Conservation (phyloP, 169 alveolate genomes). For the Toxoplasma gondii region DNA sequence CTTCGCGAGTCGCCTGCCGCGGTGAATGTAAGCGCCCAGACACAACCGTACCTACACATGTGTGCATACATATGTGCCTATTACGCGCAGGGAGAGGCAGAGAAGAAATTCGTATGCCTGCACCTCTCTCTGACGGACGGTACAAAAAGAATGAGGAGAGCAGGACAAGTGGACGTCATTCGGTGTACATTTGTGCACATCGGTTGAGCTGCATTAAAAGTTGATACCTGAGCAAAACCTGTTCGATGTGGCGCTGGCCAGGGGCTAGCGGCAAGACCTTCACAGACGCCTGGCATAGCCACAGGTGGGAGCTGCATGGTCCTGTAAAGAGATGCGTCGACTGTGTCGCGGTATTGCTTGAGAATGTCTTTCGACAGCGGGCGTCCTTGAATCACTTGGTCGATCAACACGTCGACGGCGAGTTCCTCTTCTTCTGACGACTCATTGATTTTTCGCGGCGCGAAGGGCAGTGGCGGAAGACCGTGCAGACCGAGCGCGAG, state of each 20-base stretch:
- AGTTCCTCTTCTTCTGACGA: background rate
- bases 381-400: slow-evolving; percentile 42
- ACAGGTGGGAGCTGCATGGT: slow-evolving; percentile 63
- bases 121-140: no score
- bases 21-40: no score
- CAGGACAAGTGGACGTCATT: background rate
- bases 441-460: slow-evolving; percentile 28
- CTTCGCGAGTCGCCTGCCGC: no score
- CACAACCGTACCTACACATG: no score
- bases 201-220: background rate
- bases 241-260: slow-evolving; percentile 72
- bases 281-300: slow-evolving; percentile 34
- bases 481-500: slow-evolving; percentile 59
- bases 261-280: slow-evolving; percentile 69
- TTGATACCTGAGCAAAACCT: slow-evolving; percentile 66
- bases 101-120: no score
- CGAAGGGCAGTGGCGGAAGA: slow-evolving; percentile 56
- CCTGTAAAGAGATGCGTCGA: slow-evolving; percentile 32
- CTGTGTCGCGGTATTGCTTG: slow-evolving; percentile 24
- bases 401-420: slow-evolving; percentile 42
- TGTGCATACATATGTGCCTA: no score
- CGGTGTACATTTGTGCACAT: background rate
- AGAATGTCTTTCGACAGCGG: slow-evolving; percentile 52
- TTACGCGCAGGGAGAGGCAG: no score
- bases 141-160: no score